phyloP scores from a whole-genome alignment of 495 filamentous ascomycete species.

The Neurospora sp. region DNA sequence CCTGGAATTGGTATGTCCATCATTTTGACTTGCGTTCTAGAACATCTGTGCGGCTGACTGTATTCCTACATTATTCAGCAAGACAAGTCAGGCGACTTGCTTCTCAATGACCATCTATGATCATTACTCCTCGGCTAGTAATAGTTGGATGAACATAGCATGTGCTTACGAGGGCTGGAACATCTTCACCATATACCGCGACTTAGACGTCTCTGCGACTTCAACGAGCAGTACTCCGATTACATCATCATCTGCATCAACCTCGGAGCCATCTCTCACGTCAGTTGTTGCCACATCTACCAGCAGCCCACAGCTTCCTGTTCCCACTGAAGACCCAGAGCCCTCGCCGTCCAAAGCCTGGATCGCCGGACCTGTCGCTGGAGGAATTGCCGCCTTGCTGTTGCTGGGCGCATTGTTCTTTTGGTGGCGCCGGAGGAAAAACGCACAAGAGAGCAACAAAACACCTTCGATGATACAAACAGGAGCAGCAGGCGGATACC shows the following conservation, averaged over 20 bases:
- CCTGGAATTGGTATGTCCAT: not conserved
- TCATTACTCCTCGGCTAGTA: not conserved
- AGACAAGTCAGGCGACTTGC: not conserved
- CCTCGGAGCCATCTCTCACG: not conserved
- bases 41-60: too few relatives aligned
- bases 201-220: not conserved
- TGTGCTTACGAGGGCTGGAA: not conserved
- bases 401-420: not conserved
- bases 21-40: too few relatives aligned
- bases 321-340: not conserved
- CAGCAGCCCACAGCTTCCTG: not conserved
- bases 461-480: not conserved
- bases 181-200: not conserved
- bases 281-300: not conserved
- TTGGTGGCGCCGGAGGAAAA: not conserved
- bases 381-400: not conserved
- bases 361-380: not conserved
- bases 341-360: not conserved
- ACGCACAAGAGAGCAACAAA: accelerated
- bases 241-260: not conserved
- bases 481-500: not conserved
- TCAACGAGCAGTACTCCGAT: not conserved
- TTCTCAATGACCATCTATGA: not conserved
- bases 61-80: too few relatives aligned
- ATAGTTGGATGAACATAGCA: accelerated